Evolutionary conservation across 495 filamentous ascomycete genomes (phyloP).

Genomic region (Lasiosphaeria hispida): DNA sequence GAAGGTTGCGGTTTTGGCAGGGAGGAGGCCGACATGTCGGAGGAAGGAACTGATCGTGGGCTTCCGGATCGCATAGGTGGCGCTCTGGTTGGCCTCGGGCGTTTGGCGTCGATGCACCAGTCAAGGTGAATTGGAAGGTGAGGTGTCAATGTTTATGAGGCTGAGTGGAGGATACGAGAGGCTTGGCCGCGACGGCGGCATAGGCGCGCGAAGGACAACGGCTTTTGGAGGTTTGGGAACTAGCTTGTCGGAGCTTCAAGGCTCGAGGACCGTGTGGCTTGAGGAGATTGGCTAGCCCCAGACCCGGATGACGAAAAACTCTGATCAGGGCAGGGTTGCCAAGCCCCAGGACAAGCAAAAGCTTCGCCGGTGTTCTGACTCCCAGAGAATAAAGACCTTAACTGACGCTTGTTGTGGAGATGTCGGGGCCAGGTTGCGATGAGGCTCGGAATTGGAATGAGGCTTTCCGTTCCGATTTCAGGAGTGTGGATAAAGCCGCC

Average conservation of each 20-base stretch:
- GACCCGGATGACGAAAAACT: conserved; percentile 14
- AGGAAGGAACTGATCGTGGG: conserved; percentile 6
- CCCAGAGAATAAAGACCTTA: neutral
- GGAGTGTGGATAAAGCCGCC: too few relatives aligned
- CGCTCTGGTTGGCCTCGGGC: neutral
- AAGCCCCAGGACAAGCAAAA: neutral
- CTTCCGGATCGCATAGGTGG: conserved; percentile 8
- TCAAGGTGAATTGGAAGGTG: neutral
- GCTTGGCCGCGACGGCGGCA: too few relatives aligned
- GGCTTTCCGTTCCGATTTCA: too few relatives aligned
- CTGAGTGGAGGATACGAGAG: neutral
- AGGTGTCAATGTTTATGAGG: conserved; percentile 1
- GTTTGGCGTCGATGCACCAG: neutral
- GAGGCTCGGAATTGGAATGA: too few relatives aligned
- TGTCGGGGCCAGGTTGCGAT: too few relatives aligned
- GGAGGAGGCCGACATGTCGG: conserved; percentile 15
- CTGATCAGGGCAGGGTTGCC: conserved; percentile 7
- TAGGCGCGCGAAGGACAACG: too few relatives aligned
- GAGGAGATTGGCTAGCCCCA: conserved; percentile 11
- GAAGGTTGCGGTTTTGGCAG: conserved; percentile 8
- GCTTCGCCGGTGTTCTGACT: neutral
- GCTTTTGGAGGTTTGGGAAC: neutral
- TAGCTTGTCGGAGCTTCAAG: conserved; percentile 6
- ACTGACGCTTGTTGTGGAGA: neutral
- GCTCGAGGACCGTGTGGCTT: conserved; percentile 16